phyloP scores from a whole-genome alignment of 495 filamentous ascomycete species.

The Lepidopterella palustris region DNA sequence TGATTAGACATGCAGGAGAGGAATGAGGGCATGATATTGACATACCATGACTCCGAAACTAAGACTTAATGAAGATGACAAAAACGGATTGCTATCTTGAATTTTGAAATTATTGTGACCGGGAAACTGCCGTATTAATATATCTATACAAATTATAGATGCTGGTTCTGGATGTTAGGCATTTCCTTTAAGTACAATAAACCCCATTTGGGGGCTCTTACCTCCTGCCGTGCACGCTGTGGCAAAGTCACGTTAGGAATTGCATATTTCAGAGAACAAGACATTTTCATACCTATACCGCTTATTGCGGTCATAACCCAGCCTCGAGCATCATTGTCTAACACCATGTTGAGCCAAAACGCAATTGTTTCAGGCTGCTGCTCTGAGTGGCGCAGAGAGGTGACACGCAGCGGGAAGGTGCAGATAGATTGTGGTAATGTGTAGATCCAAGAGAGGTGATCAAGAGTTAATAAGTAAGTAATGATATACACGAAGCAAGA shows the following conservation, averaged over 20 bases:
- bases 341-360: conserved; percentile 36
- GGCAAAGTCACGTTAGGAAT: neutral
- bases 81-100: conserved; percentile 78
- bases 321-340: conserved; percentile 78
- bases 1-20: neutral
- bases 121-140: conserved; percentile 63
- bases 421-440: too few relatives aligned
- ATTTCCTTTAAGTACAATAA: neutral
- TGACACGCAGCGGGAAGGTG: neutral
- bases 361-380: neutral
- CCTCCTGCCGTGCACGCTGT: conserved; percentile 24
- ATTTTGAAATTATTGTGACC: conserved; percentile 74
- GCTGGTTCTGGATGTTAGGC: conserved; percentile 47
- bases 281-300: conserved; percentile 63
- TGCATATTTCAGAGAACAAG: neutral
- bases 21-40: conserved; percentile 12
- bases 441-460: too few relatives aligned
- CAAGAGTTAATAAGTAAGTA: too few relatives aligned
- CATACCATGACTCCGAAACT: conserved; percentile 97
- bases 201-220: neutral
- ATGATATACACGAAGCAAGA: too few relatives aligned
- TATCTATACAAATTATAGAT: conserved; percentile 78
- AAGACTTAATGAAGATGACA: conserved; percentile 80
- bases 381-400: neutral
- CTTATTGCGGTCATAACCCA: conserved; percentile 89